phyloP scores from a whole-genome alignment of 495 filamentous ascomycete genomes.

The Aspergillus wentii region DNA sequence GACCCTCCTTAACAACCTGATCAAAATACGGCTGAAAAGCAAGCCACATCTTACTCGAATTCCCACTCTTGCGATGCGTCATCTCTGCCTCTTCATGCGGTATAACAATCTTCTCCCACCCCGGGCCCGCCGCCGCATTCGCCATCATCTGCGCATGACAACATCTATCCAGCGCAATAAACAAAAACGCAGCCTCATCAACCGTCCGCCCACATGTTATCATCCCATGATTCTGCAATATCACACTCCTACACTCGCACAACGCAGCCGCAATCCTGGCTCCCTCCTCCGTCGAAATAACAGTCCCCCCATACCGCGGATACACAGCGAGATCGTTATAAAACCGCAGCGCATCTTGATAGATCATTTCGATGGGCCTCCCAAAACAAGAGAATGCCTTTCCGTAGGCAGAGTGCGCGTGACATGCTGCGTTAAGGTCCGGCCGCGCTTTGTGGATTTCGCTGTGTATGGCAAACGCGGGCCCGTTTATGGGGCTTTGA shows the following conservation, averaged over 20 bases:
- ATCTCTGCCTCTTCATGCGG: slow-evolving; percentile 30
- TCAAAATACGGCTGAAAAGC: too few relatives aligned
- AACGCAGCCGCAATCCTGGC: slow-evolving; percentile 53
- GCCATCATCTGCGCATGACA: slow-evolving; percentile 64
- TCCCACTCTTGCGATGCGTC: too few relatives aligned
- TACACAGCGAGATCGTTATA: slow-evolving; percentile 49
- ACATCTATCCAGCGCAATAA: slow-evolving; percentile 58
- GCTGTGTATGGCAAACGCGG: slow-evolving; percentile 64
- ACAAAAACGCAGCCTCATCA: slow-evolving; percentile 66
- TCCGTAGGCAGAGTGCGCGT: slow-evolving; percentile 44
- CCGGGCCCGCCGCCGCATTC: slow-evolving; percentile 55
- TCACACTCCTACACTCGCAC: slow-evolving; percentile 58
- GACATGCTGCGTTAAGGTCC: slow-evolving; percentile 47
- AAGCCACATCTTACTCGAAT: too few relatives aligned
- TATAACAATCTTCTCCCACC: slow-evolving; percentile 53
- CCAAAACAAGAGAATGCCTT: slow-evolving; percentile 46
- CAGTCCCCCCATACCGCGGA: slow-evolving; percentile 49
- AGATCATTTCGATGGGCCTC: slow-evolving; percentile 44
- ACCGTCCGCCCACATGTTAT: slow-evolving; percentile 60
- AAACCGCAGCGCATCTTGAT: slow-evolving; percentile 39
- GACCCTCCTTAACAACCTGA: too few relatives aligned
- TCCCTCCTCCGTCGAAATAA: slow-evolving; percentile 59
- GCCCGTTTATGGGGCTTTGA: slow-evolving; percentile 52
- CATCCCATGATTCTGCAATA: slow-evolving; percentile 64
- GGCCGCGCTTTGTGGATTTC: slow-evolving; percentile 47